These are phyloP conservation scores for Penicillium sp. DNA, from an alignment of 2,329 filamentous ascomycete genomes.

Conservation along the genomic window DNA sequence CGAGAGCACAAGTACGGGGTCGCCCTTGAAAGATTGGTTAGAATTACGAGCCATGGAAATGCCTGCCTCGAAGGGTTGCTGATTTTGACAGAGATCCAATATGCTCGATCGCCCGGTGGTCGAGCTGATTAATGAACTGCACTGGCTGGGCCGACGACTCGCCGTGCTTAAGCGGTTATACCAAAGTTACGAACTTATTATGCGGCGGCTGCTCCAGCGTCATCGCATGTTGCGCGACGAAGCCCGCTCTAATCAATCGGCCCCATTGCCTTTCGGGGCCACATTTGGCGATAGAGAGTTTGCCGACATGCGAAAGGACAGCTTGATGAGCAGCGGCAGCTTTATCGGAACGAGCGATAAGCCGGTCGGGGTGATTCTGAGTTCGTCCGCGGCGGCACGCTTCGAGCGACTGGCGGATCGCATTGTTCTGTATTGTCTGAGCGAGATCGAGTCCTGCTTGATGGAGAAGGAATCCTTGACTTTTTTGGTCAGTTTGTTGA, in stretches of 20 bases:
- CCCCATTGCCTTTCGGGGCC: slow-evolving; percentile 18
- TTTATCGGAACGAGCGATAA: slow-evolving; percentile 18
- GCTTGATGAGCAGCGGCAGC: slow-evolving; percentile 23
- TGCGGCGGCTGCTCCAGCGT: slow-evolving; percentile 56
- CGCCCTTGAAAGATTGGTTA: slow-evolving; percentile 49
- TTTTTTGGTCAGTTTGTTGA: slow-evolving; percentile 52
- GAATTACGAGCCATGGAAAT: slow-evolving; percentile 6
- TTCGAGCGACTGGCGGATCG: slow-evolving; percentile 59
- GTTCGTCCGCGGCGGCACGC: slow-evolving; percentile 50
- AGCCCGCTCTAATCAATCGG: slow-evolving; percentile 22
- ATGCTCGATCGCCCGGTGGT: slow-evolving; percentile 53
- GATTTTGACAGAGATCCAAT: slow-evolving; percentile 41
- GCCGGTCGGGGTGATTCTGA: slow-evolving; percentile 41
- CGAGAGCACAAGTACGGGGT: slow-evolving; percentile 51
- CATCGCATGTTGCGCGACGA: slow-evolving; percentile 41
- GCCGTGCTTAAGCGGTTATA: slow-evolving; percentile 60
- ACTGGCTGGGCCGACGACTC: slow-evolving; percentile 58
- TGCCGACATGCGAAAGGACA: slow-evolving; percentile 40
- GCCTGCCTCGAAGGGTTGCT: background rate
- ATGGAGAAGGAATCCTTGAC: slow-evolving; percentile 67
- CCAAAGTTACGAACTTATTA: slow-evolving; percentile 57
- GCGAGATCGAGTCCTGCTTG: slow-evolving; percentile 60
- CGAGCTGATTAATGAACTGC: slow-evolving; percentile 48
- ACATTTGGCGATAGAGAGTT: slow-evolving; percentile 27
- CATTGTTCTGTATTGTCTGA: slow-evolving; percentile 59